Evolutionary conservation across 257 asterid species (phyloP).

Genomic region (Handroanthus guayacan): DNA sequence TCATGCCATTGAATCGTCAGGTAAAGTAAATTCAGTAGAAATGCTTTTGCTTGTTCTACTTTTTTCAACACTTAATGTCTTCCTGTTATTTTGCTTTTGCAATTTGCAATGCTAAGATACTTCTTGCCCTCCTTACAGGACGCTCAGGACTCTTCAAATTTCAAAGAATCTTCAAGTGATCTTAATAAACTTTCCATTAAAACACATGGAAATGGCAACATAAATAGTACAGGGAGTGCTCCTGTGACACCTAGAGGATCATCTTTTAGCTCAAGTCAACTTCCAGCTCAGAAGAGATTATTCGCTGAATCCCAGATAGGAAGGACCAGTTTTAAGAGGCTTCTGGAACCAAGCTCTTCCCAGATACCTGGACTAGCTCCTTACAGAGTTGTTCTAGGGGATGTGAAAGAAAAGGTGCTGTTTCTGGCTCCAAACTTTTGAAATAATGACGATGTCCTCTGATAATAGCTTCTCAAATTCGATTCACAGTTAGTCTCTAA

Average conservation of each 20-base stretch:
- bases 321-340: conserved; percentile 88
- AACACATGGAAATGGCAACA: conserved; percentile 56
- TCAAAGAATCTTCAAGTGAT: conserved; percentile 42
- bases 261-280: conserved; percentile 64
- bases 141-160: conserved; percentile 44
- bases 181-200: conserved; percentile 45
- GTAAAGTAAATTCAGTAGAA: conserved; percentile 44
- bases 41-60: not conserved
- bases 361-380: conserved; percentile 93
- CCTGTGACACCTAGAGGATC: conserved; percentile 56
- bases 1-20: conserved; percentile 66
- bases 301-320: conserved; percentile 89
- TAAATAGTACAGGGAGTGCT: conserved; percentile 49
- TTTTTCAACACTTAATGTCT: not conserved
- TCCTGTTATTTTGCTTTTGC: conserved; percentile 18
- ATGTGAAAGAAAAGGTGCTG: conserved; percentile 83
- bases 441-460: conserved; percentile 1
- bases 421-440: conserved; percentile 24
- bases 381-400: conserved; percentile 89
- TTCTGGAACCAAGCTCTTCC: conserved; percentile 86
- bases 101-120: not conserved
- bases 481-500: conserved; percentile 16
- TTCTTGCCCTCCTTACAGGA: conserved; percentile 53
- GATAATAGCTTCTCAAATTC: conserved; percentile 17
- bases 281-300: conserved; percentile 72